Conservation (phyloP, 306 rosid species). For the Quillaja saponaria region DNA sequence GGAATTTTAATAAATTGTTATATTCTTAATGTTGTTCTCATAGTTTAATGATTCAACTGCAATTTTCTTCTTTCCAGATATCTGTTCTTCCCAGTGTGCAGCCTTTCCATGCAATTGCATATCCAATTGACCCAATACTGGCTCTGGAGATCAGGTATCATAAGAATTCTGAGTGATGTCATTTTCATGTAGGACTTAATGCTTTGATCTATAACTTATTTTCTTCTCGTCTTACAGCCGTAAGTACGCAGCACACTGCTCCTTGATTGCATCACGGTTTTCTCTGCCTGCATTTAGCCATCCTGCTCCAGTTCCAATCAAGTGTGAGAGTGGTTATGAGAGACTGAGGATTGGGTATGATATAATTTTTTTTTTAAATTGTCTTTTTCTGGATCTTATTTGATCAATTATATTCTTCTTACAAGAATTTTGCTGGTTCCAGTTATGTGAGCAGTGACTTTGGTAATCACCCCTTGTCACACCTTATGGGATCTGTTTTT, state of each 20-base stretch:
- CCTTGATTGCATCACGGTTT: slow-evolving; percentile 61
- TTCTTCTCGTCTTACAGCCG: slow-evolving; percentile 34
- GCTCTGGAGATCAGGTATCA: slow-evolving; percentile 93
- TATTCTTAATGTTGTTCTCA: neutral
- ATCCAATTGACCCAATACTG: slow-evolving; percentile 88
- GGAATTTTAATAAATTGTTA: too few species aligned
- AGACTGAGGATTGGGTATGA: slow-evolving; percentile 54
- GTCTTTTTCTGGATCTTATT: too few species aligned
- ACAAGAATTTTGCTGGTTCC: slow-evolving; percentile 19
- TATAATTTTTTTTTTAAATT: slow-evolving; percentile 1
- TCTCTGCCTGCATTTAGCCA: slow-evolving; percentile 50
- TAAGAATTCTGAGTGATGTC: neutral
- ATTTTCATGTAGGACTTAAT: too few species aligned
- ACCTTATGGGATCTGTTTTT: slow-evolving; percentile 94
- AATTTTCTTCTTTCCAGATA: slow-evolving; percentile 53
- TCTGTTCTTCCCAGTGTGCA: slow-evolving; percentile 99
- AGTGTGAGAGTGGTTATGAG: slow-evolving; percentile 39
- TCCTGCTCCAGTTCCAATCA: slow-evolving; percentile 46
- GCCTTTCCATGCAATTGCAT: slow-evolving; percentile 99
- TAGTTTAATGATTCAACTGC: neutral
- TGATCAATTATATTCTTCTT: neutral
- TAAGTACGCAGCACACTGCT: slow-evolving; percentile 65
- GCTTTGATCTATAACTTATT: neutral
- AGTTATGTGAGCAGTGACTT: slow-evolving; percentile 67
- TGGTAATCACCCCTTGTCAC: slow-evolving; percentile 75